Evolutionary conservation across 2,329 filamentous ascomycete species (phyloP).

Genomic region (Blastomyces parvus): DNA sequence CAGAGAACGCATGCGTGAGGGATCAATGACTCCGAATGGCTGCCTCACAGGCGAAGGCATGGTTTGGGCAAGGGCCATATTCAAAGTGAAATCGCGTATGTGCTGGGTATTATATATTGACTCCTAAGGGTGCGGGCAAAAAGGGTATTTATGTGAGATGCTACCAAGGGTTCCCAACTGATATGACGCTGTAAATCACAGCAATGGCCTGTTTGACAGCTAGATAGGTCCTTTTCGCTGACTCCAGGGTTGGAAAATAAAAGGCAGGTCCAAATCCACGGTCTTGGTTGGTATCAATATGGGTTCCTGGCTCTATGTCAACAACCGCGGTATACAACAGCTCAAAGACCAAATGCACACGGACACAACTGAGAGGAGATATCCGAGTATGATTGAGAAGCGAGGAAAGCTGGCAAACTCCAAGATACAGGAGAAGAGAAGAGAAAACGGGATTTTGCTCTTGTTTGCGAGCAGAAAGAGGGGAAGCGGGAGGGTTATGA

Average conservation of each 20-base stretch:
- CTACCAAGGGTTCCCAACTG: not conserved
- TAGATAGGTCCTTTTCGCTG: not conserved
- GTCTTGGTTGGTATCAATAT: not conserved
- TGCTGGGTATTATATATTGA: not conserved
- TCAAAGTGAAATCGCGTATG: not conserved
- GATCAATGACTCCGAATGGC: conserved; percentile 26
- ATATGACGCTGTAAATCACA: not conserved
- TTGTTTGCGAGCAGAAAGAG: not conserved
- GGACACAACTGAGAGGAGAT: not conserved
- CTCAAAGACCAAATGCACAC: not conserved
- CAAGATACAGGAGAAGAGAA: not conserved
- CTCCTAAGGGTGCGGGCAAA: not conserved
- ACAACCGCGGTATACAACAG: not conserved
- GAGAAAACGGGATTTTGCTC: not conserved
- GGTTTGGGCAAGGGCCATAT: conserved; percentile 22
- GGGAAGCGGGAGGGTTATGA: not conserved
- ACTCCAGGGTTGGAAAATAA: not conserved
- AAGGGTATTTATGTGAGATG: not conserved
- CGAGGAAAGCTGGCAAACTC: not conserved
- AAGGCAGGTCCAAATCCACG: not conserved
- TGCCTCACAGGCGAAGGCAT: conserved; percentile 22
- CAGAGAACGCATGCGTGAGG: conserved; percentile 23
- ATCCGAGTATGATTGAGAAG: not conserved
- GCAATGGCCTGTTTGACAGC: not conserved
- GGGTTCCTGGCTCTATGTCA: not conserved